Base-by-base conservation (phyloP, 768 basidiomycete genomes). In the Lanmaoa rubissima region DNA sequence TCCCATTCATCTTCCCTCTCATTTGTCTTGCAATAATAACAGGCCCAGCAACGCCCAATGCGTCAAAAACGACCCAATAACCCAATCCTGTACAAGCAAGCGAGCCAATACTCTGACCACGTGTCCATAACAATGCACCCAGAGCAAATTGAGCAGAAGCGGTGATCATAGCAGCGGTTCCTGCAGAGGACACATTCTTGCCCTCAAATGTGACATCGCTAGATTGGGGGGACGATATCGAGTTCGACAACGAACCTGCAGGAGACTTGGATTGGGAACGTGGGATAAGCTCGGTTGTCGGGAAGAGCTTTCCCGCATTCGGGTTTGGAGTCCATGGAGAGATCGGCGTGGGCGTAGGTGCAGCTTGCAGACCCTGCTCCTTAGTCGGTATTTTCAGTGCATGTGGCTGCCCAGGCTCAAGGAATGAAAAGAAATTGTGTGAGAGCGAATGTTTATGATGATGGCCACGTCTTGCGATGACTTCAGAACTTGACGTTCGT, bases 41-140 rank as follows among this genome's bases (percentile, higher is more conserved):
- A 35, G 69, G 41, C 73, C 77, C 24, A 88, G 69, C 19, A 70
- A 96, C 81, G 0, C 95, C 95, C 59, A 94, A 77, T 4, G 94
- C 83, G 69, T 98, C 96, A 67, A 98, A 99, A 2, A 98, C 94
- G 24, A 96, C 85, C 86, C 96, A 90, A 68, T 99, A 99, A 0
- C 96, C 97, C 17, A 99, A 72, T 0, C 94, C 97, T 1, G 96
- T 96, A 53, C 88, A 86, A 9, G 88, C 80, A 31, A 98, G 75
- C 47, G 92, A 94, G 17, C 94, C 94, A 21, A 85, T 82, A 58
- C 87, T 85, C 72, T 99, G 97, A 2, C 94, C 95, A 24, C 79
- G 79, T 0, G 94, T 87, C 97, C 97, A 99, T 10, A 98, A 59
- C 65, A 80, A 83, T 3, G 84, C 85, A 0, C 90, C 90, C 2